phyloP scores from a whole-genome alignment of 352 stramenopile species.

The Saprolegnia diclina region DNA sequence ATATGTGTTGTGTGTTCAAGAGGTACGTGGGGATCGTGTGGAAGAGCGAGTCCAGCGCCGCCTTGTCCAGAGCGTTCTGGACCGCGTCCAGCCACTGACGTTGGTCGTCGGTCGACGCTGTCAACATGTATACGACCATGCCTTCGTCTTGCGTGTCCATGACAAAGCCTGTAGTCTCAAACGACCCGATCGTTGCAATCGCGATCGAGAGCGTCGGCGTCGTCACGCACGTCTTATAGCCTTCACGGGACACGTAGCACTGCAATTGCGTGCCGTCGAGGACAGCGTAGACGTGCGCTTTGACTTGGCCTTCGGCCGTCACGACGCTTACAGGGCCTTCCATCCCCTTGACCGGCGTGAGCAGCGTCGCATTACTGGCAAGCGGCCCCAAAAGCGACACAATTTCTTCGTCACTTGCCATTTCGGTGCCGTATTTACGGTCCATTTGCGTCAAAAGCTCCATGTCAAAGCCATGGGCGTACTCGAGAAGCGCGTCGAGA shows the following conservation, averaged over 20 bases:
- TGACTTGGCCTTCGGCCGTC: slow-evolving; percentile 12
- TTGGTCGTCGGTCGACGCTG: slow-evolving; percentile 34
- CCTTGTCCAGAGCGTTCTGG: slow-evolving; percentile 44
- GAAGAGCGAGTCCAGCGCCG: neutral
- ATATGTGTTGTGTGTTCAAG: too few species aligned
- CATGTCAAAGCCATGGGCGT: slow-evolving; percentile 24
- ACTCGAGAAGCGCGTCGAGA: slow-evolving; percentile 15
- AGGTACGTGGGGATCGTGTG: slow-evolving; percentile 14
- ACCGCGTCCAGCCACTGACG: slow-evolving; percentile 44
- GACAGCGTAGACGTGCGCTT: neutral
- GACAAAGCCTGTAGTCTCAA: slow-evolving; percentile 36
- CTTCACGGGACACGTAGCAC: slow-evolving; percentile 54
- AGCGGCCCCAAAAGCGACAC: neutral
- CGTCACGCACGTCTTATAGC: slow-evolving; percentile 41
- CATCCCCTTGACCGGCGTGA: neutral
- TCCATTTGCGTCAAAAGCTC: slow-evolving; percentile 17
- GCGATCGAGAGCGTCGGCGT: slow-evolving; percentile 24
- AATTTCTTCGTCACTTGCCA: slow-evolving; percentile 1
- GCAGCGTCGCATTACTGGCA: neutral
- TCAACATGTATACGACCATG: slow-evolving; percentile 43
- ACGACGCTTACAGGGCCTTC: neutral
- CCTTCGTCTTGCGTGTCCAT: slow-evolving; percentile 49
- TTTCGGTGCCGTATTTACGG: slow-evolving; percentile 24
- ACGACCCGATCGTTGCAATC: slow-evolving; percentile 30
- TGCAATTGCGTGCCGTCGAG: slow-evolving; percentile 32